Evolutionary conservation across 2,329 filamentous ascomycete genomes (phyloP), one percentile per base, ranked within the genome.

Genomic region (Pseudonectria foliicola): DNA sequence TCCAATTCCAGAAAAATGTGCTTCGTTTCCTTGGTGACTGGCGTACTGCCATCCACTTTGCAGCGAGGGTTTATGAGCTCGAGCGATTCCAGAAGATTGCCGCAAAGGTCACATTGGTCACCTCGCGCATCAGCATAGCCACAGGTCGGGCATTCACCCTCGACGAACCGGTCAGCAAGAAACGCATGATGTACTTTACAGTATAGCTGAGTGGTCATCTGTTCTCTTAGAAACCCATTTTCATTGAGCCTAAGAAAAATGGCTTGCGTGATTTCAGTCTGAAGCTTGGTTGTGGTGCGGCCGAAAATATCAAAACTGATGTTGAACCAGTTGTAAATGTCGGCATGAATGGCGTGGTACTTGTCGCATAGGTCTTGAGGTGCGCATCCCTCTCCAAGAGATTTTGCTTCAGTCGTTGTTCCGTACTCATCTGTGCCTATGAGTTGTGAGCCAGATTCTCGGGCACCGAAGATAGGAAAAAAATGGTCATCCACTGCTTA

Each of bases 261-360:
- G 40, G 82, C 75, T 60, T 94, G 87, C 4, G 85, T 82, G 48
- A 95, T 93, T 44, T 84, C 75, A 13, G 85, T 93, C 61, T 94
- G 87, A 50, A 87, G 73, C 37, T 75, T 63, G 10, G 87, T 94
- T 2, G 86, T 85, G 6, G 88, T 94, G 34, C 85, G 80, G 38
- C 87, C 88, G 54, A 93, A 95, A 59, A 86, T 80, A 62, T 94
- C 87, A 55, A 94, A 94, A 31, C 72, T 77, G 54, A 94, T 87
- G 52, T 85, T 76, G 63, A 95, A 95, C 84, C 86, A 93, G 56
- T 89, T 73, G 61, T 94, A 93, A 45, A 92, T 81, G 32, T 82
- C 83, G 45, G 83, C 76, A 62, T 93, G 87, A 33, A 90, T 76
- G 46, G 77, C 77, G 63, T 88, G 82, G 67, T 89, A 93, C 64